Base-by-base conservation (phyloP, 1,284 basidiomycete genomes). In the Ganoderma leucocontextum region DNA sequence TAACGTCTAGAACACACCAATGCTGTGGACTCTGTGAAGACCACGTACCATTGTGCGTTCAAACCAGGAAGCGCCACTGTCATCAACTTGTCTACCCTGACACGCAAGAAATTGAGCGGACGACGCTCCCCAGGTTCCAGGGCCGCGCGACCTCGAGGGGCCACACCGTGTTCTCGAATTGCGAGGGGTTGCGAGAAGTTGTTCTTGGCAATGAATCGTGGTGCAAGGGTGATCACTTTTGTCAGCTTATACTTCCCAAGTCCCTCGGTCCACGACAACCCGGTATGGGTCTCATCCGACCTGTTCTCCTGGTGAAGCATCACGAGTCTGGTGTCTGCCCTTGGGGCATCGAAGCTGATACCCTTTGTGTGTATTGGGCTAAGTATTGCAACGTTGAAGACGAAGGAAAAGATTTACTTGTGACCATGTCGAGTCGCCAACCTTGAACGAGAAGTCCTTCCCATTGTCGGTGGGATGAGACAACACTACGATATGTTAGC, bases 241-340 rank as follows among this genome's bases (percentile, higher is more conserved):
- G 93, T 93, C 60, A 99, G 83, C 79, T 99, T 98, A 82, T 99
- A 99, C 85, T 97, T 98, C 60, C 98, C 98, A 35, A 93, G 82
- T 4, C 97, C 97, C 79, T 98, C 97, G 25, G 90, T 87, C 87
- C 98, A 98, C 5, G 96, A 97, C 62, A 99, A 78, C 7, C 98
- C 98, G 44, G 96, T 82, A 76, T 97, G 95, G 70, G 93, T 87
- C 78, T 97, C 94, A 63, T 93, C 91, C n/a, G 88, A 82, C 74
- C 87, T 92, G 66, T 88, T 88, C 44, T 84, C 85, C 59, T 87
- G 83, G 2, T 92, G 91, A 2, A 91, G 86, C 71, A 97, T 87
- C 57, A 92, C 88, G 63, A 99, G 85, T 71, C 94, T 92, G 65
- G 91, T 93, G 75, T 99, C 96, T 9, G 97, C 96, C 1, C 93